A percentile compares a stretch with the other conserved stretches of the same genome.
phyloP scores from a whole-genome alignment of 495 filamentous ascomycete species.

The Aspergillus kassunensis region DNA sequence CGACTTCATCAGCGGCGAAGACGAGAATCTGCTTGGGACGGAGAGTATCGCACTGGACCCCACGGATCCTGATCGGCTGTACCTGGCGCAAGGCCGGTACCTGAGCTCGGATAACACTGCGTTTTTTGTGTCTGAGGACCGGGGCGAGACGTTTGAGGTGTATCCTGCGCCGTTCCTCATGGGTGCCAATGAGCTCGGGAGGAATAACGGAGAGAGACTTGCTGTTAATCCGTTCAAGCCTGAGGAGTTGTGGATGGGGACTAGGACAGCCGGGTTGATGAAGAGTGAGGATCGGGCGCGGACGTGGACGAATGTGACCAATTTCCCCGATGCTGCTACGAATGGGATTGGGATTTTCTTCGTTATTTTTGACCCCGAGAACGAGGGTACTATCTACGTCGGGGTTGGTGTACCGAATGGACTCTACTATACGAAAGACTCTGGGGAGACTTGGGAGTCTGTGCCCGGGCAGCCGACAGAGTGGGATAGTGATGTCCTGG shows the following conservation, averaged over 20 bases:
- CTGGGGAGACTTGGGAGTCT: slow-evolving; percentile 14
- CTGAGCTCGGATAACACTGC: slow-evolving; percentile 12
- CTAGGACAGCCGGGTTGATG: slow-evolving; percentile 45
- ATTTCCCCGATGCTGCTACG: slow-evolving; percentile 44
- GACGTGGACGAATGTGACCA: slow-evolving; percentile 54
- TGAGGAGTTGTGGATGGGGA: slow-evolving; percentile 16
- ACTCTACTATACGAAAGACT: slow-evolving; percentile 12
- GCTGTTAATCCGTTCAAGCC: slow-evolving; percentile 50
- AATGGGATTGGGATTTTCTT: slow-evolving; percentile 18
- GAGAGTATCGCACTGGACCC: slow-evolving; percentile 58
- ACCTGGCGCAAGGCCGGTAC: slow-evolving; percentile 47
- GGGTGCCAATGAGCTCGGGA: slow-evolving; percentile 63
- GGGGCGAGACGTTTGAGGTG: slow-evolving; percentile 9
- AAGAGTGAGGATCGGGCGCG: slow-evolving; percentile 53
- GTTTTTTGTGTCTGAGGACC: slow-evolving; percentile 16
- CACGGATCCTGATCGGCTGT: slow-evolving; percentile 49
- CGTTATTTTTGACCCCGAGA: slow-evolving; percentile 20
- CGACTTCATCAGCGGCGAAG: slow-evolving; percentile 36
- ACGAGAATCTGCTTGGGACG: slow-evolving; percentile 33
- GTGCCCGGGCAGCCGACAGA: slow-evolving; percentile 14
- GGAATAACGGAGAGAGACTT: slow-evolving; percentile 59
- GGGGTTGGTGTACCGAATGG: slow-evolving; percentile 14
- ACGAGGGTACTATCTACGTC: slow-evolving; percentile 15
- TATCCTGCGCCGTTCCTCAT: slow-evolving; percentile 49
- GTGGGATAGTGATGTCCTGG: slow-evolving; percentile 13